Evolutionary conservation across 352 stramenopile genomes (phyloP), one percentile per base, ranked within the genome.

Genomic region (Saprolegnia parasitica): DNA sequence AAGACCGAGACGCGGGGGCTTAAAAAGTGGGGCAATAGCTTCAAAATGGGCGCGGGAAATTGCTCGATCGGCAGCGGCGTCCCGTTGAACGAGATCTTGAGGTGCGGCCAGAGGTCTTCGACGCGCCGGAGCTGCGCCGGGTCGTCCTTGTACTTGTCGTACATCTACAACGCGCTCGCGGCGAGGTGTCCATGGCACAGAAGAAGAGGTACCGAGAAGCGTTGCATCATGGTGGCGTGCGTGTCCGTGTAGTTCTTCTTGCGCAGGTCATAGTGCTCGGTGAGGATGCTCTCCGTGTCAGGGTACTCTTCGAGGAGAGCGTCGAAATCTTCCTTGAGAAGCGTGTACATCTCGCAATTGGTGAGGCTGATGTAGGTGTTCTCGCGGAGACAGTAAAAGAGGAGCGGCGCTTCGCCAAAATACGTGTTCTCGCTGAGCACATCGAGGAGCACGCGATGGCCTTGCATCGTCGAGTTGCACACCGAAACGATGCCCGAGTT

Each of bases 281-380:
- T 66, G 24, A 93, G 47, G 11, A 81, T 80, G n/a, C 78, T 71
- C 47, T 93, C 83, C 5, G 80, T 84, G 23, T 93, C 84, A 0
- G 84, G 84, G 40, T 87, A 91, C 70, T 91, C 83, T 55, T 93
- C 81, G n/a, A 93, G 80, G 4, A 93, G 73, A 6, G 76, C 71
- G 58, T 90, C 83, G 56, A 93, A 93, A 42, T 91, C 83, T 68
- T 91, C 84, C 74, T 91, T 90, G 0, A 84, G 81, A 0, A 93
- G 66, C 29, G 83, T 89, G 62, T 89, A 93, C 5, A 91, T 70
- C 47, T 93, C 84, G 56, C 84, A 89, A 32, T 79, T 87, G 1
- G 76, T 79, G 57, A 88, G 88, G 10, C 83, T 78, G 0, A 75
- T 88, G 72, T 89, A 93, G n/a, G 84, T 87, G 68, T 91, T 93